Conservation (phyloP, 2,329 filamentous ascomycete species). For the Calonectria ilicicola region DNA sequence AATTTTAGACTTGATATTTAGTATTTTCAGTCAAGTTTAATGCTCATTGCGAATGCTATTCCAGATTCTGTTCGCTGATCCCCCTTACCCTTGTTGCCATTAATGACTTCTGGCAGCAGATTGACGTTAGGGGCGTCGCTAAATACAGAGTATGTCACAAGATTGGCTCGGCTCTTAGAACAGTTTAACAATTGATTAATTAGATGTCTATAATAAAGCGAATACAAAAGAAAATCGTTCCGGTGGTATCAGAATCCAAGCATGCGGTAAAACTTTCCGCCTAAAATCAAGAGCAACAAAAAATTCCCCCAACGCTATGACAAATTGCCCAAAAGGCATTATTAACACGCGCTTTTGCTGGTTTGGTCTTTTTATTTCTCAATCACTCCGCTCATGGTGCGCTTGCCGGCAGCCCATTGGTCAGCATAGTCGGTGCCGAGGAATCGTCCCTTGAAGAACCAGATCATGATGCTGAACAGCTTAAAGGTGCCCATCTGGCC, state of each 20-base stretch:
- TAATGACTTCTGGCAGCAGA: slow-evolving; percentile 38
- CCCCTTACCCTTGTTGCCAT: slow-evolving; percentile 47
- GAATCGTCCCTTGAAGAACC: slow-evolving; percentile 52
- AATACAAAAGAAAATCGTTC: neutral
- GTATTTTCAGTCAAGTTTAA: slow-evolving; percentile 50
- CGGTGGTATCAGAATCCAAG: slow-evolving; percentile 22
- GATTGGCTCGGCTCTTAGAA: neutral
- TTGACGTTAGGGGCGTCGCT: slow-evolving; percentile 18
- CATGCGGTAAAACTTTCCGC: neutral
- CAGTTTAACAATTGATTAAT: neutral
- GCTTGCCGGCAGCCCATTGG: slow-evolving; percentile 49
- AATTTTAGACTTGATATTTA: no score
- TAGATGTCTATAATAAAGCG: neutral
- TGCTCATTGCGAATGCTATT: slow-evolving; percentile 53
- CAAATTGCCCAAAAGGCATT: neutral
- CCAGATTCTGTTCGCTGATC: slow-evolving; percentile 52
- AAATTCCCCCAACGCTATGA: slow-evolving; percentile 9
- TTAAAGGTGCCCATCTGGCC: slow-evolving; percentile 53
- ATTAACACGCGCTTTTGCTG: neutral
- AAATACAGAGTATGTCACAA: neutral
- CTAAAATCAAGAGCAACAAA: neutral
- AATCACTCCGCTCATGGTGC: slow-evolving; percentile 44
- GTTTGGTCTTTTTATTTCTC: slow-evolving; percentile 43
- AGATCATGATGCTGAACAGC: slow-evolving; percentile 53
- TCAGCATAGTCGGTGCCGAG: slow-evolving; percentile 50